Conservation (phyloP, 208 protist species). For the Angomonas ambiguus region DNA sequence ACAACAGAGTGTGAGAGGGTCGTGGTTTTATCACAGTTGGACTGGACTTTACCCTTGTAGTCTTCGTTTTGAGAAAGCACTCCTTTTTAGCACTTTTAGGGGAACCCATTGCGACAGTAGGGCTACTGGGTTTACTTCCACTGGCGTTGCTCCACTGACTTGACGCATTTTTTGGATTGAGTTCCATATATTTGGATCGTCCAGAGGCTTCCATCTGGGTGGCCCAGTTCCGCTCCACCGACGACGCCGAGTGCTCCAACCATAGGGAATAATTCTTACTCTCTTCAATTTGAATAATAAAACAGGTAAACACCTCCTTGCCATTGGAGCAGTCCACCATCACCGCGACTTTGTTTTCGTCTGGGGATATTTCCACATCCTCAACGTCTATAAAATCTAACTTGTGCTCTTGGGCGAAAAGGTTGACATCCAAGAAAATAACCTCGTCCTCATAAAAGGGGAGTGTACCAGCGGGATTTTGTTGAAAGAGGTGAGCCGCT, state of each 20-base stretch:
- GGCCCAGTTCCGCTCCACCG: slow-evolving; percentile 30
- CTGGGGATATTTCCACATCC: slow-evolving; percentile 54
- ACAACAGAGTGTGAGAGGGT: slow-evolving; percentile 29
- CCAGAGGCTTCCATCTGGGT: slow-evolving; percentile 18
- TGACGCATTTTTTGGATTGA: not conserved
- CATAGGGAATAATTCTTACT: slow-evolving; percentile 42
- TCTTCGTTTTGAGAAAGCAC: not conserved
- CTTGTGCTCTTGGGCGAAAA: slow-evolving; percentile 42
- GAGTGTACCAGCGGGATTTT: slow-evolving; percentile 25
- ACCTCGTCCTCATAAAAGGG: slow-evolving; percentile 57
- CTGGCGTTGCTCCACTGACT: slow-evolving; percentile 10
- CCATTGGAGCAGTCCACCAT: slow-evolving; percentile 66
- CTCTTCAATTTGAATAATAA: slow-evolving; percentile 44
- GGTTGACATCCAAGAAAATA: slow-evolving; percentile 65
- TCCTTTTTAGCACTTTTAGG: not conserved
- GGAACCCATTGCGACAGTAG: not conserved
- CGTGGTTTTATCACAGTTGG: too few species aligned
- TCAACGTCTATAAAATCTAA: slow-evolving; percentile 49
- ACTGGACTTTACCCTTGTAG: too few species aligned
- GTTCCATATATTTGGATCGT: slow-evolving; percentile 30
- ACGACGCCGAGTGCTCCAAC: slow-evolving; percentile 25
- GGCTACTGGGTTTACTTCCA: not conserved
- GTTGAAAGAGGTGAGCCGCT: slow-evolving; percentile 22
- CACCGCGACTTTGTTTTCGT: slow-evolving; percentile 37
- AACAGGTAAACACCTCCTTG: slow-evolving; percentile 52